Evolutionary conservation across 2,329 filamentous ascomycete species (phyloP).

Genomic region (Plectosphaerella sp.): DNA sequence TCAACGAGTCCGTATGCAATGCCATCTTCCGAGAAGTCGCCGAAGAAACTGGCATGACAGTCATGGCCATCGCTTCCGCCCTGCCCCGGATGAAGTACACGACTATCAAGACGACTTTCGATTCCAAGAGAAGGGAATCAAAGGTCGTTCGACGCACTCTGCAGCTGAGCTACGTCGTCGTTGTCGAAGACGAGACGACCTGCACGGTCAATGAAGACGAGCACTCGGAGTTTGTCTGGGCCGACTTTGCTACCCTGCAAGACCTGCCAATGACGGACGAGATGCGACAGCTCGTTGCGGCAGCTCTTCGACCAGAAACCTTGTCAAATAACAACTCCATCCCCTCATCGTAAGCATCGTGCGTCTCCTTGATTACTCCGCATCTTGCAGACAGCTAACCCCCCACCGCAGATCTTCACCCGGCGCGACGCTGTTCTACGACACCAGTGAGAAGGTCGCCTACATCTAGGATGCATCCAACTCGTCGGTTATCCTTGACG

Average conservation of each 20-base stretch:
- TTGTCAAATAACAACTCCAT: too few species aligned
- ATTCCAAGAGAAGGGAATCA: background rate
- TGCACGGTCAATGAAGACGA: background rate
- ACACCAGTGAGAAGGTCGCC: too few species aligned
- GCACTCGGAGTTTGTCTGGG: background rate
- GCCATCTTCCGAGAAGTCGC: conserved; percentile 1
- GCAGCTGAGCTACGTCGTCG: background rate
- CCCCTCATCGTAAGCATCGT: too few species aligned
- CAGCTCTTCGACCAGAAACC: background rate
- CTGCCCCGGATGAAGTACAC: background rate
- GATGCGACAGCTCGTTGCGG: background rate
- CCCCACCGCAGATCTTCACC: too few species aligned
- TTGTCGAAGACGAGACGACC: background rate
- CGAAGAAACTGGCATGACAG: background rate
- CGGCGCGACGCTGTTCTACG: too few species aligned
- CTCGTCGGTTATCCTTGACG: too few species aligned
- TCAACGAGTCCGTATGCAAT: background rate
- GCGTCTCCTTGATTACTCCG: too few species aligned
- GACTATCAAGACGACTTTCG: background rate
- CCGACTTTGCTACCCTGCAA: background rate
- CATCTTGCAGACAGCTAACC: too few species aligned
- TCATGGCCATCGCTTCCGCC: background rate
- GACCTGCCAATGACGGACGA: background rate
- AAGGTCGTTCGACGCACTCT: background rate
- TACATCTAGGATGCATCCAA: too few species aligned